A percentile compares a stretch with the other conserved stretches of the same genome.
These are phyloP conservation scores for Mucor plumbeus DNA, from an alignment of 371 early-diverging fungal genomes.

Conservation along the genomic window DNA sequence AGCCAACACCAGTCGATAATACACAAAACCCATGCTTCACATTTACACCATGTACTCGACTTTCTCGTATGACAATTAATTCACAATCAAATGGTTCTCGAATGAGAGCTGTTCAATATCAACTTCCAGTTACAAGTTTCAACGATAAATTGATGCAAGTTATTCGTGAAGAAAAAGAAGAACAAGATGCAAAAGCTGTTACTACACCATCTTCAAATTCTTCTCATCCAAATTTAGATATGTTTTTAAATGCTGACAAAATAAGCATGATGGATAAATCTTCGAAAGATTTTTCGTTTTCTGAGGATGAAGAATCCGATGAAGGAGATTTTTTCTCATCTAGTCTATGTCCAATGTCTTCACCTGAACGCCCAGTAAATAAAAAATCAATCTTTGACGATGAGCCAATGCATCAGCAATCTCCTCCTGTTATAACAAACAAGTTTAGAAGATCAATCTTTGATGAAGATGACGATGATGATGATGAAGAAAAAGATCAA, in stretches of 20 bases:
- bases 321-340: constrained; percentile 27
- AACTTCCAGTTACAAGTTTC: constrained; percentile 18
- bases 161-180: constrained; percentile 12
- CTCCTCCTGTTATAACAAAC: background rate
- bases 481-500: constrained; percentile 8
- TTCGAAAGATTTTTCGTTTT: constrained; percentile 9
- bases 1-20: background rate
- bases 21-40: constrained; percentile 2
- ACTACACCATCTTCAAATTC: background rate
- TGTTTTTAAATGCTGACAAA: constrained; percentile 15
- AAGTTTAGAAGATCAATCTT: background rate
- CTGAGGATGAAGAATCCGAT: constrained; percentile 27
- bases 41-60: constrained; percentile 26
- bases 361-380: constrained; percentile 11
- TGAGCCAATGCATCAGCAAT: background rate
- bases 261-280: constrained; percentile 16
- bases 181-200: background rate
- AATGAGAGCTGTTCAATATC: constrained; percentile 1
- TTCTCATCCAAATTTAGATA: constrained; percentile 18
- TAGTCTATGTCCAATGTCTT: constrained; percentile 14
- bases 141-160: constrained; percentile 18
- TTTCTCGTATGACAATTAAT: constrained; percentile 29
- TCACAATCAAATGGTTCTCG: constrained; percentile 20
- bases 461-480: background rate
- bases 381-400: constrained; percentile 18